Percentiles rank a stretch among this genome's conserved stretches.
phyloP scores from a whole-genome alignment of 2,329 filamentous ascomycete species.

The Canariomyces notabilis region DNA sequence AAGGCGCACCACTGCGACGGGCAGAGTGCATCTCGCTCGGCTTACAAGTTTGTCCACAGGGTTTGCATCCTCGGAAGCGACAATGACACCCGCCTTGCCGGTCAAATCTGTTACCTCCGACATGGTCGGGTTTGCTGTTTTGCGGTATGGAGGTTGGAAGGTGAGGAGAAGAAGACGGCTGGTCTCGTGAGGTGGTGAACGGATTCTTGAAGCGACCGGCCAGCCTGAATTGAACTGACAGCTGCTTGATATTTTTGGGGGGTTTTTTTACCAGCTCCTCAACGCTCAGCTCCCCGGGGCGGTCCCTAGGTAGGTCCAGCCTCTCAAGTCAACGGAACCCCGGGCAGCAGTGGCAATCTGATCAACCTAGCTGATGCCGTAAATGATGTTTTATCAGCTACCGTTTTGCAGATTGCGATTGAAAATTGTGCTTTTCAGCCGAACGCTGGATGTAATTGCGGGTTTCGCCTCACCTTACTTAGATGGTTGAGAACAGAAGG shows the following conservation, averaged over 20 bases:
- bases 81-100: slow-evolving; percentile 54
- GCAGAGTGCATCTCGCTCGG: no score
- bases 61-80: slow-evolving; percentile 46
- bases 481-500: no score
- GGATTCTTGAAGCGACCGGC: slow-evolving; percentile 11
- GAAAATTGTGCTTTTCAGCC: slow-evolving; percentile 1
- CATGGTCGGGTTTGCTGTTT: slow-evolving; percentile 24
- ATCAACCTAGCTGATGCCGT: no score
- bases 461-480: no score
- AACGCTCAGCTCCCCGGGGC: slow-evolving; percentile 1
- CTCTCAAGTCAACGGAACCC: background rate
- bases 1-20: no score
- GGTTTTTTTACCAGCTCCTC: slow-evolving; percentile 12
- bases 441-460: background rate
- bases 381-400: no score
- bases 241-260: no score
- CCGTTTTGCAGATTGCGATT: slow-evolving; percentile 1
- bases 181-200: slow-evolving; percentile 6
- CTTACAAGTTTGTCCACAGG: slow-evolving; percentile 57
- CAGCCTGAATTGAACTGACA: slow-evolving; percentile 7
- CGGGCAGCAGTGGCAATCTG: no score
- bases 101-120: slow-evolving; percentile 28
- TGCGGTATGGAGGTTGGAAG: background rate
- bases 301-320: slow-evolving; percentile 4
- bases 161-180: background rate